phyloP scores from a whole-genome alignment of 192 early-diverging fungal species.

The Linnemannia schmuckeri region DNA sequence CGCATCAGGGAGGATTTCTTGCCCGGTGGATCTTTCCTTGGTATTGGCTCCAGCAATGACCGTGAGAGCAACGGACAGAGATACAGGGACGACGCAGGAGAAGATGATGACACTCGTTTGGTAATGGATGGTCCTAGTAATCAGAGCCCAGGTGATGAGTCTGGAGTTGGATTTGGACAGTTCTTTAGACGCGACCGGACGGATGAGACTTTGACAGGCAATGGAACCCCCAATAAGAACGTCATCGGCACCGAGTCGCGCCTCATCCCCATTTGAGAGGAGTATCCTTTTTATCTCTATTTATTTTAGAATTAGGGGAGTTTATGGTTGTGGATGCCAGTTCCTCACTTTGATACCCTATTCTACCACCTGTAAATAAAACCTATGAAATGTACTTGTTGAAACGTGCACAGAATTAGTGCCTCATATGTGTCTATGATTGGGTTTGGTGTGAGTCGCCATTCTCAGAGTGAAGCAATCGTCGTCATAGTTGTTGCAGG shows the following conservation, averaged over 20 bases:
- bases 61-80: not conserved
- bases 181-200: constrained; percentile 20
- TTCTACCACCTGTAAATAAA: not conserved
- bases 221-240: constrained; percentile 5
- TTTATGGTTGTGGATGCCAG: not conserved
- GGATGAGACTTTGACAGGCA: constrained; percentile 1
- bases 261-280: not conserved
- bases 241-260: not conserved
- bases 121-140: not conserved
- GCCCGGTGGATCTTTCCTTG: constrained; percentile 10
- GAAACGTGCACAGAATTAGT: too few species aligned
- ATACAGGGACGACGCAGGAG: constrained; percentile 14
- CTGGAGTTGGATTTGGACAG: constrained; percentile 16
- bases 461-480: not conserved
- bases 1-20: constrained; percentile 28
- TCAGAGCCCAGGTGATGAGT: not conserved
- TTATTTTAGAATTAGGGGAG: not conserved
- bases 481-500: not conserved
- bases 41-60: not conserved
- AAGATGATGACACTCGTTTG: constrained; percentile 10
- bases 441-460: not conserved
- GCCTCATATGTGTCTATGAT: too few species aligned
- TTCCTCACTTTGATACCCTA: not conserved
- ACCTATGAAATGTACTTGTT: too few species aligned
- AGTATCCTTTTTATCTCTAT: not conserved